phyloP scores from a whole-genome alignment of 1,284 basidiomycete genomes.

The Leccinum subrobustum region DNA sequence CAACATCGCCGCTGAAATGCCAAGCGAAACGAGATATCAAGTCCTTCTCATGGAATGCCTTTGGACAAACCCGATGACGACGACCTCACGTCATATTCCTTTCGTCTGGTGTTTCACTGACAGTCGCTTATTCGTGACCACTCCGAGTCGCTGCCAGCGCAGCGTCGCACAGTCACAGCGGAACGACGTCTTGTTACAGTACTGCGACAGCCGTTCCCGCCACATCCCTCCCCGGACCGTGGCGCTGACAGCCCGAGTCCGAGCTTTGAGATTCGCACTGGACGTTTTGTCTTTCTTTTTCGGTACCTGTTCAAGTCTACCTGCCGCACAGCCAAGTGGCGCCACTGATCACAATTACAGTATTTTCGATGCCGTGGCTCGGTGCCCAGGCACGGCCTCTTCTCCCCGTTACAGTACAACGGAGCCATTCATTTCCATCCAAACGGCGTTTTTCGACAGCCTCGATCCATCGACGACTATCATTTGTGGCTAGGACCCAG shows the following conservation, averaged over 20 bases:
- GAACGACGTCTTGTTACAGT: background rate
- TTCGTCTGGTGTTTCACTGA: background rate
- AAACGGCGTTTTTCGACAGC: background rate
- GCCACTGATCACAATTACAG: background rate
- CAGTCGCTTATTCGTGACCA: background rate
- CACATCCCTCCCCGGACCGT: background rate
- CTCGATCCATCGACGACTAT: background rate
- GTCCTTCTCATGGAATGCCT: background rate
- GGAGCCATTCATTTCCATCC: background rate
- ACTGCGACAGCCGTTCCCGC: background rate
- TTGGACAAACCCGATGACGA: background rate
- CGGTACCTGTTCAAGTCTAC: background rate
- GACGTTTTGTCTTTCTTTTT: background rate
- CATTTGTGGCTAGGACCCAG: background rate
- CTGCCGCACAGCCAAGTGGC: background rate
- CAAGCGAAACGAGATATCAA: background rate
- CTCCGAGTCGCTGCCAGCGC: background rate
- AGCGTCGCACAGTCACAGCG: background rate
- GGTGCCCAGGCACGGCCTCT: background rate
- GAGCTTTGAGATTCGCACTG: background rate
- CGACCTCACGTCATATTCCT: background rate
- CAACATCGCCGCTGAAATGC: background rate
- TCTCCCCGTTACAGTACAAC: background rate
- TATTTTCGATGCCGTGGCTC: background rate
- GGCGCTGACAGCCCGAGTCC: background rate